Evolutionary conservation across 2,329 filamentous ascomycete genomes (phyloP).

Genomic region (Aspergillus aculeatus): DNA sequence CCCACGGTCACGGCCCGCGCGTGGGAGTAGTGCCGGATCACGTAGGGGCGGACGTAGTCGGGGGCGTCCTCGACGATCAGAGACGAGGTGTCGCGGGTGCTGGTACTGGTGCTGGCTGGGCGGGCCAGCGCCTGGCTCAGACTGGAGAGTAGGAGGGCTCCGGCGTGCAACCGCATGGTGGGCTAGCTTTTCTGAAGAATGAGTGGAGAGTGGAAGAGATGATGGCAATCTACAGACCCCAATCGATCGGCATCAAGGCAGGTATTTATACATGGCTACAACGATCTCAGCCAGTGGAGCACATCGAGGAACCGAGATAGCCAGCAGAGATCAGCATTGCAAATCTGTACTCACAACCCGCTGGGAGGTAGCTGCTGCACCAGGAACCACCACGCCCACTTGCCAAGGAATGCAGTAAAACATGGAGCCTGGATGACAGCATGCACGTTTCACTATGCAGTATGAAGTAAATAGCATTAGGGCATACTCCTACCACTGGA

Average conservation of each 20-base stretch:
- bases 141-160: slow-evolving; percentile 5
- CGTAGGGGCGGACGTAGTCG: slow-evolving; percentile 35
- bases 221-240: too few species aligned
- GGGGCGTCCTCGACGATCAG: slow-evolving; percentile 33
- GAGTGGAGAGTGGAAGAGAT: background rate
- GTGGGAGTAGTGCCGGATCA: slow-evolving; percentile 36
- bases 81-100: slow-evolving; percentile 13
- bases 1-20: slow-evolving; percentile 36
- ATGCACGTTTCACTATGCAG: background rate
- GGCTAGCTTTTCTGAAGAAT: background rate
- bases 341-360: background rate
- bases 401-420: background rate
- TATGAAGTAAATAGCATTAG: background rate
- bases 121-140: slow-evolving; percentile 4
- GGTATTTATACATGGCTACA: background rate
- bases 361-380: background rate
- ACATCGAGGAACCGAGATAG: background rate
- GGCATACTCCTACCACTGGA: background rate
- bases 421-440: background rate
- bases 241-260: background rate
- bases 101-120: slow-evolving; percentile 1
- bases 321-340: background rate
- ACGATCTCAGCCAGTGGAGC: background rate
- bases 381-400: background rate
- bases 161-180: background rate